A percentile compares a stretch with the other conserved stretches of the same genome.
Evolutionary conservation across 2,329 filamentous ascomycete species (phyloP).

Genomic region (Alternaria dauci): DNA sequence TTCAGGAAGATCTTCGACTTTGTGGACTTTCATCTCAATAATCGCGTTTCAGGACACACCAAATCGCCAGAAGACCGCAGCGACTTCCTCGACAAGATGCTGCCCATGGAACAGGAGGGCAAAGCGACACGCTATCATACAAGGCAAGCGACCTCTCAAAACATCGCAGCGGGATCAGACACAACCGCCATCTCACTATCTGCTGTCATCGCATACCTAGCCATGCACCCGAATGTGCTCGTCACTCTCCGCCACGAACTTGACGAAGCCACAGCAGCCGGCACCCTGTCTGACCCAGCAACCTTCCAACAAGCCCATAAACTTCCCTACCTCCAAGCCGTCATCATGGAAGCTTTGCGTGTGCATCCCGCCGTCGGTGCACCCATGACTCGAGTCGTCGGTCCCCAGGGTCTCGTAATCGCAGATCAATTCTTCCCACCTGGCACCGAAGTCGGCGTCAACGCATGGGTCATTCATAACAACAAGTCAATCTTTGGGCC

Average conservation of each 20-base stretch:
- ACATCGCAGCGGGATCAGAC: not conserved
- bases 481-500: slow-evolving; percentile 51
- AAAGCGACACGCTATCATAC: slow-evolving; percentile 21
- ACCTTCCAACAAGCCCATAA: slow-evolving; percentile 41
- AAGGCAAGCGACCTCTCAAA: slow-evolving; percentile 15
- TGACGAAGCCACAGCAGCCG: not conserved
- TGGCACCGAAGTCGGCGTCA: slow-evolving; percentile 55
- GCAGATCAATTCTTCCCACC: slow-evolving; percentile 54
- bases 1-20: not conserved
- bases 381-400: slow-evolving; percentile 51
- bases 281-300: not conserved
- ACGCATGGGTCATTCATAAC: slow-evolving; percentile 56
- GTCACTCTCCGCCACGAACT: not conserved
- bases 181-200: not conserved
- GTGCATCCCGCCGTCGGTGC: slow-evolving; percentile 55
- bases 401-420: slow-evolving; percentile 32
- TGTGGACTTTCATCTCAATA: rapidly evolving
- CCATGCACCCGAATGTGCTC: not conserved
- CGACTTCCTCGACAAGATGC: slow-evolving; percentile 24
- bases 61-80: slow-evolving; percentile 13
- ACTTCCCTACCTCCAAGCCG: slow-evolving; percentile 56
- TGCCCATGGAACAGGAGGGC: slow-evolving; percentile 19
- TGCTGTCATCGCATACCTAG: not conserved
- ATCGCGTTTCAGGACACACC: slow-evolving; percentile 1
- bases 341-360: slow-evolving; percentile 56